phyloP scores from a whole-genome alignment of 306 rosid species.

The Vigna trinervia region DNA sequence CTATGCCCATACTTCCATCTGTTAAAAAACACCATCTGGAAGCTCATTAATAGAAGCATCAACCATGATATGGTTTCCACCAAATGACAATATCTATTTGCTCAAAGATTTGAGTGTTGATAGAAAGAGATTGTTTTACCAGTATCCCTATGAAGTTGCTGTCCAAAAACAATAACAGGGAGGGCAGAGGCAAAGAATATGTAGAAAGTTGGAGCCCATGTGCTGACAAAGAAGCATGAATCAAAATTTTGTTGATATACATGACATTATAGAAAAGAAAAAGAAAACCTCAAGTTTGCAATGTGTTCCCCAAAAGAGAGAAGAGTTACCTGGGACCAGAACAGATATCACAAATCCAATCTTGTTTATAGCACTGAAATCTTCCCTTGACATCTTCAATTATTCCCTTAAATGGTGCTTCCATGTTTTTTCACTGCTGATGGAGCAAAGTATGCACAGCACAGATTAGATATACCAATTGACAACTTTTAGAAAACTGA shows the following conservation, averaged over 20 bases:
- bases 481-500: constrained; percentile 6
- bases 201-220: constrained; percentile 89
- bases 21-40: not conserved
- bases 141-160: constrained; percentile 80
- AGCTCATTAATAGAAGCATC: constrained; percentile 8
- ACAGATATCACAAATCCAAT: constrained; percentile 65
- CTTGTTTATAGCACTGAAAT: constrained; percentile 73
- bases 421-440: constrained; percentile 54
- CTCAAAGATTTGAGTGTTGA: constrained; percentile 11
- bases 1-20: constrained; percentile 93
- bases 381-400: constrained; percentile 77
- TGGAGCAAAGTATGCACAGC: constrained; percentile 14
- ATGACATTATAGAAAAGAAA: not conserved
- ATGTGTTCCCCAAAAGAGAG: not conserved
- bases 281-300: constrained; percentile 1
- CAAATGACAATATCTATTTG: not conserved
- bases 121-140: constrained; percentile 51
- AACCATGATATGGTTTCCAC: not conserved
- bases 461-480: constrained; percentile 16
- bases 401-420: constrained; percentile 66
- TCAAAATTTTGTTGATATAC: constrained; percentile 7
- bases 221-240: constrained; percentile 48
- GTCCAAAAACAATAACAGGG: constrained; percentile 91
- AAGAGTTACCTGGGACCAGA: constrained; percentile 65
- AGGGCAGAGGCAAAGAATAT: constrained; percentile 93